These are phyloP conservation scores for Akanthomyces muscarius DNA, from an alignment of 2,329 filamentous ascomycete species.

Conservation along the genomic window DNA sequence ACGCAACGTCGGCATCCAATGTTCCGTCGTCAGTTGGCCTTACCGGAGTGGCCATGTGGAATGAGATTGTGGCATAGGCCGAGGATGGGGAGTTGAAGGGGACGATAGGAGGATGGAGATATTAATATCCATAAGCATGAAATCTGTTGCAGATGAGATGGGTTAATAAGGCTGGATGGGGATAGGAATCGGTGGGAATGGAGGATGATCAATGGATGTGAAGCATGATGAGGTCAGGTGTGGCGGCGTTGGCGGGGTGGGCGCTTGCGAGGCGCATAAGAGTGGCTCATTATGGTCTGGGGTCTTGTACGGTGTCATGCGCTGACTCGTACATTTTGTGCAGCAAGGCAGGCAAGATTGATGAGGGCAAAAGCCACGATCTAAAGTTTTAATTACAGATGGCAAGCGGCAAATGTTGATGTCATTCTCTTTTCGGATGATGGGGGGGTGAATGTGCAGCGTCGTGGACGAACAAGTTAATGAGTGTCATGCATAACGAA, in stretches of 20 bases:
- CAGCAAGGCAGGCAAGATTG: not conserved
- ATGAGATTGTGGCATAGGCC: not conserved
- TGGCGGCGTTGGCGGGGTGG: not conserved
- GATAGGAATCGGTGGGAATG: slow-evolving; percentile 1
- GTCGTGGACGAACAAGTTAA: not conserved
- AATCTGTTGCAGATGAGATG: not conserved
- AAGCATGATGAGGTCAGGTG: slow-evolving; percentile 14
- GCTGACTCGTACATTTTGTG: not conserved
- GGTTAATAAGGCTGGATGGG: not conserved
- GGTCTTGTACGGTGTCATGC: not conserved
- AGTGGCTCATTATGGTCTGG: not conserved
- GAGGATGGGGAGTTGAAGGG: not conserved
- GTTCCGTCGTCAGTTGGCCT: slow-evolving; percentile 15
- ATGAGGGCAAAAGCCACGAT: not conserved
- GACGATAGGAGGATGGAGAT: too few species aligned
- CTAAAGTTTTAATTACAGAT: not conserved
- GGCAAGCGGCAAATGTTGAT: not conserved
- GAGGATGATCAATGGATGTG: not conserved
- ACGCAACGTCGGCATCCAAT: slow-evolving; percentile 1
- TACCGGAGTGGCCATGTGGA: slow-evolving; percentile 7
- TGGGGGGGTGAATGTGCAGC: not conserved
- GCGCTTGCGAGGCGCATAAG: not conserved
- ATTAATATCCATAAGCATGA: not conserved
- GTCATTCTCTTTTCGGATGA: not conserved
- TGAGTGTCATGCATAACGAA: not conserved